Percentiles rank a stretch among this genome's conserved stretches.
Conservation (phyloP, 2,329 filamentous ascomycete genomes). For the Cadophora malorum region DNA sequence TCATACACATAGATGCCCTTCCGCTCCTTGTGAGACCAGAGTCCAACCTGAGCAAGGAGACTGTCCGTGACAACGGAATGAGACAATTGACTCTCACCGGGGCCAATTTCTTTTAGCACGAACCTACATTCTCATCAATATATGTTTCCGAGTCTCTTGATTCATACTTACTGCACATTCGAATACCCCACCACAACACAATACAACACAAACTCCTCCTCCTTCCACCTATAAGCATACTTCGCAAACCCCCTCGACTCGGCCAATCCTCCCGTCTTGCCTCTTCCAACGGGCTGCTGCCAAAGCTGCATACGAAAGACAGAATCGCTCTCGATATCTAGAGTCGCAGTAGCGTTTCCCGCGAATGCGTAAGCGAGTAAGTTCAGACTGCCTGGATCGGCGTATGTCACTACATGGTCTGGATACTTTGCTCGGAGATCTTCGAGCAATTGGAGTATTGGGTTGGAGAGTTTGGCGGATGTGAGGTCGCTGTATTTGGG, state of each 20-base stretch:
- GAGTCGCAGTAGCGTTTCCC: slow-evolving; percentile 16
- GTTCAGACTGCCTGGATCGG: slow-evolving; percentile 19
- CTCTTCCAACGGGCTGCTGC: slow-evolving; percentile 20
- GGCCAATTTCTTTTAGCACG: slow-evolving; percentile 17
- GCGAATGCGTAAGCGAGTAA: slow-evolving; percentile 20
- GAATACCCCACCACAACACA: slow-evolving; percentile 15
- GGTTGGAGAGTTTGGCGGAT: slow-evolving; percentile 18
- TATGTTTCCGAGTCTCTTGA: no score
- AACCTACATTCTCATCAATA: background rate
- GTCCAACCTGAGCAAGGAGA: slow-evolving; percentile 20
- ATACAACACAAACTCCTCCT: slow-evolving; percentile 22
- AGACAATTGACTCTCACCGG: slow-evolving; percentile 18
- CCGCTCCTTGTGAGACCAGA: slow-evolving; percentile 16
- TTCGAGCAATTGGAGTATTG: slow-evolving; percentile 16
- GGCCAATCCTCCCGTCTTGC: slow-evolving; percentile 9
- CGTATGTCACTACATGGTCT: slow-evolving; percentile 24
- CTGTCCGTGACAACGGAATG: slow-evolving; percentile 17
- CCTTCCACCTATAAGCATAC: slow-evolving; percentile 18
- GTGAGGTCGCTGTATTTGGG: slow-evolving; percentile 19
- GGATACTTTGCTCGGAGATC: slow-evolving; percentile 22
- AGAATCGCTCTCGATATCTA: slow-evolving; percentile 23
- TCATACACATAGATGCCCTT: slow-evolving; percentile 25
- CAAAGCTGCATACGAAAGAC: slow-evolving; percentile 16
- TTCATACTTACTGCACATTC: slow-evolving; percentile 3
- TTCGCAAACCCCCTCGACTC: slow-evolving; percentile 23